Evolutionary conservation across 192 early-diverging fungal genomes (phyloP).

Genomic region (Coemansia sp.): DNA sequence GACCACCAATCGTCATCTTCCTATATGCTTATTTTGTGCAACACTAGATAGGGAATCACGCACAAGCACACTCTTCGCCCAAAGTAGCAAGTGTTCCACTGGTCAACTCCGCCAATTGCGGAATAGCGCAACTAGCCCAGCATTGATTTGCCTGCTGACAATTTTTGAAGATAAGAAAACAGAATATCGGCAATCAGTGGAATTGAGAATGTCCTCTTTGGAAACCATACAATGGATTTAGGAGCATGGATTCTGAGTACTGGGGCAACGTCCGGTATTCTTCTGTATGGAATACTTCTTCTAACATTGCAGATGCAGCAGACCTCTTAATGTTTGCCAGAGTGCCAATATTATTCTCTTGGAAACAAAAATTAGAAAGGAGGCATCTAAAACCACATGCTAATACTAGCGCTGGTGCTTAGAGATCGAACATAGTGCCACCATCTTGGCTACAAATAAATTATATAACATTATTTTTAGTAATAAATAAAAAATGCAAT

Average conservation of each 20-base stretch:
- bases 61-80: background rate
- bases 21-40: background rate
- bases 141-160: background rate
- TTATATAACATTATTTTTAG: background rate
- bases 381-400: conserved; percentile 78
- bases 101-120: background rate
- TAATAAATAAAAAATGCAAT: background rate
- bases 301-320: background rate
- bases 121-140: background rate
- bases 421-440: conserved; percentile 88
- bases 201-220: background rate
- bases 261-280: too few relatives aligned
- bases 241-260: background rate
- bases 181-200: background rate
- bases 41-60: background rate
- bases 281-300: too few relatives aligned
- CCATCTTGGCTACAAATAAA: conserved; percentile 64
- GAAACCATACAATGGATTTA: too few relatives aligned
- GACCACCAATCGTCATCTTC: background rate
- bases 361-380: background rate
- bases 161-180: background rate
- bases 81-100: background rate
- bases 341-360: background rate
- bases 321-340: background rate
- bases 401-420: conserved; percentile 76